These are phyloP conservation scores for Vigna angularis DNA, from an alignment of 306 rosid species.

Conservation along the genomic window DNA sequence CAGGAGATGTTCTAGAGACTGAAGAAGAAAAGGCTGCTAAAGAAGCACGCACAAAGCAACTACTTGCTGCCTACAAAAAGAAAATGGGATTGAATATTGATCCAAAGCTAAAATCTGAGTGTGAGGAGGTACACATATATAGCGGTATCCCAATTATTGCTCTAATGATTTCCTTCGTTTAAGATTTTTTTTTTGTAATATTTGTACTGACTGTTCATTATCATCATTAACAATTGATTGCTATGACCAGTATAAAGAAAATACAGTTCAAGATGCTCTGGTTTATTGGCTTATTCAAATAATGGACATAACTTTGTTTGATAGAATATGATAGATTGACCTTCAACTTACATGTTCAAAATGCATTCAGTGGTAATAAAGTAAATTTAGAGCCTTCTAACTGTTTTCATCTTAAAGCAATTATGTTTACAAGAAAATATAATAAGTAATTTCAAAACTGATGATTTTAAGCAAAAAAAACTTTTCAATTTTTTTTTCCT, in stretches of 20 bases:
- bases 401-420: neutral
- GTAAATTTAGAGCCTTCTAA: neutral
- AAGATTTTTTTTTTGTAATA: neutral
- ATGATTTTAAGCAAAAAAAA: neutral
- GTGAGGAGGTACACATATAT: slow-evolving; percentile 64
- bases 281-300: slow-evolving; percentile 30
- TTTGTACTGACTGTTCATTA: slow-evolving; percentile 10
- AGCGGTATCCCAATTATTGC: neutral
- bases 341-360: slow-evolving; percentile 5
- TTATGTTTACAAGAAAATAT: neutral
- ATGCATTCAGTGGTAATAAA: neutral
- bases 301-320: slow-evolving; percentile 20
- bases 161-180: slow-evolving; percentile 6
- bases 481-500: neutral
- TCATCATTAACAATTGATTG: slow-evolving; percentile 31
- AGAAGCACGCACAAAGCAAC: slow-evolving; percentile 71
- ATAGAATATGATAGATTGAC: slow-evolving; percentile 25
- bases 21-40: slow-evolving; percentile 81
- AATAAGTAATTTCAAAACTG: neutral
- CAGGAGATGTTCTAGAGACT: slow-evolving; percentile 82
- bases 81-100: slow-evolving; percentile 67
- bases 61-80: slow-evolving; percentile 78
- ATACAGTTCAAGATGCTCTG: neutral
- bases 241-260: neutral
- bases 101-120: slow-evolving; percentile 72